These are phyloP conservation scores for Forsythia viridissima DNA, from an alignment of 257 asterid genomes.

Conservation along the genomic window DNA sequence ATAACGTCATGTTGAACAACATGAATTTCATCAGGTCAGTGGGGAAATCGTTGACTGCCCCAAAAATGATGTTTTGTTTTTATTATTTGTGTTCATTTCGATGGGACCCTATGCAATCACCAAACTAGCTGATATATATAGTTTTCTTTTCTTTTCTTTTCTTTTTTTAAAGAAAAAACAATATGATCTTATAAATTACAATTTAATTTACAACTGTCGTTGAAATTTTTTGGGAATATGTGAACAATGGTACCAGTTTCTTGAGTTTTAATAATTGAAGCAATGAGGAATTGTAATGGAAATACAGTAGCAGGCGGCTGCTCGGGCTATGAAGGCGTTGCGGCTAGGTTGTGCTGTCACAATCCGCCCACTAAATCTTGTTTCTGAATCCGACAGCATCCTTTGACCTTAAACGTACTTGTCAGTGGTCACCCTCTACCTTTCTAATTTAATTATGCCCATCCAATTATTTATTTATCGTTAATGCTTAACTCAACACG, in stretches of 20 bases:
- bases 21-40: neutral
- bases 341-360: neutral
- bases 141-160: no score
- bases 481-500: no score
- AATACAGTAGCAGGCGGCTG: no score
- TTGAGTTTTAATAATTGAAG: neutral
- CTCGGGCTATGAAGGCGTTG: neutral
- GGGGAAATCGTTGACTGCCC: conserved; percentile 33
- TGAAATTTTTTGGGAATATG: neutral
- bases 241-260: neutral
- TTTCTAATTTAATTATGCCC: no score
- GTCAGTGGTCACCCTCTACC: no score
- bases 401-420: conserved; percentile 6
- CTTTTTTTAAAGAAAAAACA: no score
- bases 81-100: conserved; percentile 15
- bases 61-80: conserved; percentile 39
- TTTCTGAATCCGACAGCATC: conserved; percentile 30
- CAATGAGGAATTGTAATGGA: neutral
- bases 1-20: neutral
- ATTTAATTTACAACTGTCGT: neutral
- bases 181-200: no score
- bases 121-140: neutral
- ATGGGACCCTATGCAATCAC: neutral
- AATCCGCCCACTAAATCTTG: conserved; percentile 38
- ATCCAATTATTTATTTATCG: no score